Conservation (phyloP, 371 early-diverging fungal genomes). For the Dipsacomyces acuminosporus region DNA sequence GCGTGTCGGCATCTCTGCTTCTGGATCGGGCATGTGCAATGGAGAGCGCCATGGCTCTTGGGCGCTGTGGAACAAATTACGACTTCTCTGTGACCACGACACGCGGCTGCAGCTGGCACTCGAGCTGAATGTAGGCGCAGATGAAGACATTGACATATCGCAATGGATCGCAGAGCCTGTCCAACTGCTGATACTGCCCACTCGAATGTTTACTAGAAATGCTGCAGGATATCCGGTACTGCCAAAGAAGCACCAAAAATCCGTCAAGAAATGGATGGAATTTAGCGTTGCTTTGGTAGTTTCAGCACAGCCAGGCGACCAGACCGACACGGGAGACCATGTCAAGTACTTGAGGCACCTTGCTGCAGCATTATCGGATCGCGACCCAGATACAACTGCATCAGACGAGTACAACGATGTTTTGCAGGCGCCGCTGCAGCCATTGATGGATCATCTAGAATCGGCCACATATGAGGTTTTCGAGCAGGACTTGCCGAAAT, state of each 20-base stretch:
- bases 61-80: conserved; percentile 25
- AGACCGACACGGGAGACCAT: conserved; percentile 1
- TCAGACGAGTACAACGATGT: conserved; percentile 60
- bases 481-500: conserved; percentile 89
- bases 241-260: conserved; percentile 66
- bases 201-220: conserved; percentile 67
- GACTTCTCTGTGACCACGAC: conserved; percentile 26
- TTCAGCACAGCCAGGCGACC: neutral
- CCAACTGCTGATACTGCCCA: conserved; percentile 65
- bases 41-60: conserved; percentile 9
- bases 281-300: conserved; percentile 30
- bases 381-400: conserved; percentile 1
- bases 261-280: conserved; percentile 58
- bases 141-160: conserved; percentile 47
- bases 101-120: conserved; percentile 50
- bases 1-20: conserved; percentile 10
- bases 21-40: too few relatives aligned
- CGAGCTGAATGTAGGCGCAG: conserved; percentile 59
- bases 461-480: conserved; percentile 90
- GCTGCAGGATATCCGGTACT: conserved; percentile 84
- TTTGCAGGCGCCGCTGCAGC: conserved; percentile 83
- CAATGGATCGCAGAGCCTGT: conserved; percentile 90
- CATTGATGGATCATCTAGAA: conserved; percentile 90
- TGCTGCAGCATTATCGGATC: neutral
- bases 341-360: conserved; percentile 39